phyloP scores from a whole-genome alignment of 257 asterid genomes.

The Fraxinus anomala region DNA sequence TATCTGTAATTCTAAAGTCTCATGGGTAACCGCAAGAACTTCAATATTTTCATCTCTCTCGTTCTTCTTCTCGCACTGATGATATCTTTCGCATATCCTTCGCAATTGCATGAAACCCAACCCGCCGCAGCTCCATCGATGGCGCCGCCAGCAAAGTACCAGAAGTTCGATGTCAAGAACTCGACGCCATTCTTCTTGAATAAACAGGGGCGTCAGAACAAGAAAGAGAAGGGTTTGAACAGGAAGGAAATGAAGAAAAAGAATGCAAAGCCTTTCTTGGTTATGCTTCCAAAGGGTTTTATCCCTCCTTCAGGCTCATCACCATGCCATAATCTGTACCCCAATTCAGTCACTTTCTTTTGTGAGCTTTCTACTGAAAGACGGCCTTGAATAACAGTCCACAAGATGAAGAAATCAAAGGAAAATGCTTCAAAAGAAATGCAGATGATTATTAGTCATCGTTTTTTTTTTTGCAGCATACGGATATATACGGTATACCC shows the following conservation, averaged over 20 bases:
- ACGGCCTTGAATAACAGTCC: slow-evolving; percentile 28
- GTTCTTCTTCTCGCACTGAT: slow-evolving; percentile 29
- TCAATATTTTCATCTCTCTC: slow-evolving; percentile 22
- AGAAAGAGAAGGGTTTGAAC: slow-evolving; percentile 26
- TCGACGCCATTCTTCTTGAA: slow-evolving; percentile 26
- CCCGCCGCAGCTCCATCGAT: slow-evolving; percentile 10
- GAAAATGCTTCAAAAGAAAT: not conserved
- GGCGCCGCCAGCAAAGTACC: slow-evolving; percentile 11
- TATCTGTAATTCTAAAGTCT: slow-evolving; percentile 15
- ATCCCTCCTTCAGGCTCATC: slow-evolving; percentile 85
- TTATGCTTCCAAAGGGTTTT: slow-evolving; percentile 81
- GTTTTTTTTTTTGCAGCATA: too few species aligned
- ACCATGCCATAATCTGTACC: slow-evolving; percentile 68
- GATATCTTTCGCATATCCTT: slow-evolving; percentile 22
- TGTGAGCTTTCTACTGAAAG: slow-evolving; percentile 43
- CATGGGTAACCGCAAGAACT: slow-evolving; percentile 24
- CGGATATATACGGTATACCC: too few species aligned
- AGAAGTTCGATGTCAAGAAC: slow-evolving; percentile 34
- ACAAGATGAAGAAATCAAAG: not conserved
- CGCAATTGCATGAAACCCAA: slow-evolving; percentile 16
- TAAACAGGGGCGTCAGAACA: not conserved
- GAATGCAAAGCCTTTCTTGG: slow-evolving; percentile 40
- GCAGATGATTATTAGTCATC: too few species aligned
- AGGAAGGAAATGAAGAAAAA: slow-evolving; percentile 25
- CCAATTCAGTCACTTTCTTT: slow-evolving; percentile 58